Evolutionary conservation across 768 basidiomycete genomes (phyloP).

Genomic region (Suillus subalutaceus): DNA sequence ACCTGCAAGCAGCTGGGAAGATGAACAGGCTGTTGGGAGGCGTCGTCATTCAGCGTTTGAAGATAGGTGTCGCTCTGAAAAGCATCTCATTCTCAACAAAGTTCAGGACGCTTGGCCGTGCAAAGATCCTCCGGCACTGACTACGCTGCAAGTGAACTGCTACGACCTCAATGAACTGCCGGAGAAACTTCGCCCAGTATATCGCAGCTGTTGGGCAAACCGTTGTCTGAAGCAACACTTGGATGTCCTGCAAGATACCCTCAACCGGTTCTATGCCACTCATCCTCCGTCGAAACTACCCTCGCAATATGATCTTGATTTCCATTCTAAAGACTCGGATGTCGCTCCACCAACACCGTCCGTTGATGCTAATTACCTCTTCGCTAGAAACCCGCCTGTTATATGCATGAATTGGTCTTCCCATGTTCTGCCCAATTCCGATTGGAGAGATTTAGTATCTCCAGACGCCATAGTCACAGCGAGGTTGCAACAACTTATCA

Average conservation of each 20-base stretch:
- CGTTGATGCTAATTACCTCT: neutral
- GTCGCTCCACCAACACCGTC: neutral
- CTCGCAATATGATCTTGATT: neutral
- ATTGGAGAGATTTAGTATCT: neutral
- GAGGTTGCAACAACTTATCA: conserved; percentile 15
- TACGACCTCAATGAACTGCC: neutral
- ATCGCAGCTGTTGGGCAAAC: neutral
- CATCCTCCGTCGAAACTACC: neutral
- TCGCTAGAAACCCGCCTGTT: conserved; percentile 13
- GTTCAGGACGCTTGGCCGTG: neutral
- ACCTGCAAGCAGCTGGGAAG: neutral
- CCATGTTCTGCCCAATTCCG: neutral
- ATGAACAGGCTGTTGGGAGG: neutral
- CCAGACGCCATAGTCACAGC: neutral
- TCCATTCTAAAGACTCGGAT: neutral
- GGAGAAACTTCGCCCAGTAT: neutral
- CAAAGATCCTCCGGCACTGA: neutral
- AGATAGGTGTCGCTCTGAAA: neutral
- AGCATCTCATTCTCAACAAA: neutral
- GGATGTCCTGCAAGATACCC: neutral
- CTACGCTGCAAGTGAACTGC: neutral
- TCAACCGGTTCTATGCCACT: neutral
- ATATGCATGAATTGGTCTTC: neutral
- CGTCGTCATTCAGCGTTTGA: neutral
- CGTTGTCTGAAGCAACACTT: neutral